phyloP scores from a whole-genome alignment of 768 basidiomycete genomes.

The Lactarius pseudohatsudake region DNA sequence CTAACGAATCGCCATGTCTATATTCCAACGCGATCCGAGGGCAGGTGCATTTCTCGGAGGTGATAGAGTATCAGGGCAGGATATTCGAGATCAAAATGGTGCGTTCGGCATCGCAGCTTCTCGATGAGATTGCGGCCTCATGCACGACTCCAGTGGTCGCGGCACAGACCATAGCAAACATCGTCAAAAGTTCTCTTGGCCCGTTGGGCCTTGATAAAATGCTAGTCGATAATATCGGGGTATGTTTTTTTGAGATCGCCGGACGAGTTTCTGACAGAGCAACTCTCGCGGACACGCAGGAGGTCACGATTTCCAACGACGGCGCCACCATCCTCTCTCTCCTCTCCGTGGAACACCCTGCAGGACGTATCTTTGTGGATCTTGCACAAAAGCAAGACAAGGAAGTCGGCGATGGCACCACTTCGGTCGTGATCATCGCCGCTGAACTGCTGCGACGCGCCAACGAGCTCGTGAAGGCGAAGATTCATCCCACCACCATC shows the following conservation, averaged over 20 bases:
- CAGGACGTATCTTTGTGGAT: conserved; percentile 95
- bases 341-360: conserved; percentile 93
- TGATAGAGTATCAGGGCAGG: conserved; percentile 90
- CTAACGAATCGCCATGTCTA: conserved; percentile 35
- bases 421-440: conserved; percentile 96
- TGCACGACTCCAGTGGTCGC: conserved; percentile 72
- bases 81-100: conserved; percentile 98
- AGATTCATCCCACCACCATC: conserved; percentile 98
- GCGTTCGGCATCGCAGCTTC: conserved; percentile 29
- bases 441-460: conserved; percentile 96
- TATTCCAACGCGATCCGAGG: conserved; percentile 90
- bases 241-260: conserved; percentile 43
- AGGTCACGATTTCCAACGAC: conserved; percentile 99
- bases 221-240: conserved; percentile 97
- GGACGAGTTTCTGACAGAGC: conserved; percentile 13
- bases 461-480: conserved; percentile 96
- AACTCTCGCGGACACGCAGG: conserved; percentile 49
- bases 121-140: conserved; percentile 12
- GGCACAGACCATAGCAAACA: conserved; percentile 94
- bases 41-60: conserved; percentile 94
- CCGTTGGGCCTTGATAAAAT: conserved; percentile 96
- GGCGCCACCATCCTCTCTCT: conserved; percentile 98
- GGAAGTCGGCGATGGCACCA: conserved; percentile 99
- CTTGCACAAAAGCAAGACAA: conserved; percentile 99
- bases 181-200: conserved; percentile 94